These are phyloP conservation scores for Beauveria scarabaeidicola DNA, from an alignment of 2,329 filamentous ascomycete species.

Conservation along the genomic window DNA sequence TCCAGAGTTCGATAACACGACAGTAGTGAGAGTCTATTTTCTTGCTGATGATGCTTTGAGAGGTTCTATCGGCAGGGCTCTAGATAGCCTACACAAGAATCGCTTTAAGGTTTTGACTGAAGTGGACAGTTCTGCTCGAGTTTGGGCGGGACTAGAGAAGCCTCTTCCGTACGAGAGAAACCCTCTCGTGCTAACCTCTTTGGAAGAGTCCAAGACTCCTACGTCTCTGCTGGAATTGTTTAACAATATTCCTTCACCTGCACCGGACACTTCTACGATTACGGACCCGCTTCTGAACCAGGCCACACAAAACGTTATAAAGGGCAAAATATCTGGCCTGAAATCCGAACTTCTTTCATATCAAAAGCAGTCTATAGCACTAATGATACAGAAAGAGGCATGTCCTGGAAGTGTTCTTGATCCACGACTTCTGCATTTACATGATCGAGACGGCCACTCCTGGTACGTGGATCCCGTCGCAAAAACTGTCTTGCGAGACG, in stretches of 20 bases:
- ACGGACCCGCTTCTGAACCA: constrained; percentile 40
- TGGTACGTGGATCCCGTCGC: constrained; percentile 67
- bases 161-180: constrained; percentile 13
- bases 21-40: constrained; percentile 47
- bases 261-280: constrained; percentile 43
- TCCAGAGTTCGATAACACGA: constrained; percentile 14
- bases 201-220: constrained; percentile 22
- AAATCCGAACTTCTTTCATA: constrained; percentile 64
- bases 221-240: constrained; percentile 57
- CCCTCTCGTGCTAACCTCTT: constrained; percentile 23
- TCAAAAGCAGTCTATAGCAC: constrained; percentile 68
- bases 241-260: constrained; percentile 63
- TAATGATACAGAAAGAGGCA: constrained; percentile 77
- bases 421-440: constrained; percentile 56
- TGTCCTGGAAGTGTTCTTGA: constrained; percentile 59
- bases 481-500: constrained; percentile 53
- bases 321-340: constrained; percentile 46
- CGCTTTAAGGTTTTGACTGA: constrained; percentile 39
- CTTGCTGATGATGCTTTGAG: constrained; percentile 58
- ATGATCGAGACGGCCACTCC: constrained; percentile 49
- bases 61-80: constrained; percentile 39
- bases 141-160: constrained; percentile 44
- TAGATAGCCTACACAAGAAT: constrained; percentile 33
- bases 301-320: constrained; percentile 48
- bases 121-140: constrained; percentile 46